phyloP scores from a whole-genome alignment of 73 alveolate species.

The Durusdinium trenchii region DNA sequence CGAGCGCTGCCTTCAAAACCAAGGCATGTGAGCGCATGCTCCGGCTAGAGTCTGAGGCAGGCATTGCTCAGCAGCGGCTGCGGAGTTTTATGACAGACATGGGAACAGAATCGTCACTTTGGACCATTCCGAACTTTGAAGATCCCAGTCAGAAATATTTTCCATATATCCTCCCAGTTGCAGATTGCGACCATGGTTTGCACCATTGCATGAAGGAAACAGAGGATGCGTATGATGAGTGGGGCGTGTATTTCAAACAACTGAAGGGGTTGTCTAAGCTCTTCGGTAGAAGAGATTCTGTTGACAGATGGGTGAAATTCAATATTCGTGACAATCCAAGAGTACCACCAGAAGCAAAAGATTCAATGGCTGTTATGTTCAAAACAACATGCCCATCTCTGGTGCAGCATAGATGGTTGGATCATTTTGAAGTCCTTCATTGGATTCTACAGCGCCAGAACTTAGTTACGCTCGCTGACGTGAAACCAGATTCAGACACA shows the following conservation, averaged over 20 bases:
- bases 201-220: conserved; percentile 36
- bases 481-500: background rate
- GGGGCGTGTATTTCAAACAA: background rate
- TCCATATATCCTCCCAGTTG: background rate
- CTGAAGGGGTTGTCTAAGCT: background rate
- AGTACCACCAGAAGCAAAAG: background rate
- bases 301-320: background rate
- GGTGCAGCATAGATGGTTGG: background rate
- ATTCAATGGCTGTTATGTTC: background rate
- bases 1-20: conserved; percentile 14
- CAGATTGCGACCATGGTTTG: conserved; percentile 8
- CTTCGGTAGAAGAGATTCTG: background rate
- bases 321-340: background rate
- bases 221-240: background rate
- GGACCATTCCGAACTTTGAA: background rate
- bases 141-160: background rate
- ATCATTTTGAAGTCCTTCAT: background rate
- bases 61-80: background rate
- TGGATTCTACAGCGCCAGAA: background rate
- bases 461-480: background rate
- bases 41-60: background rate
- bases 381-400: background rate
- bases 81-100: background rate
- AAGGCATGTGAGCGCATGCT: conserved; percentile 23
- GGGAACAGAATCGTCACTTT: background rate